Base-by-base conservation (phyloP, 352 stramenopile genomes). In the Phytophthora pini region DNA sequence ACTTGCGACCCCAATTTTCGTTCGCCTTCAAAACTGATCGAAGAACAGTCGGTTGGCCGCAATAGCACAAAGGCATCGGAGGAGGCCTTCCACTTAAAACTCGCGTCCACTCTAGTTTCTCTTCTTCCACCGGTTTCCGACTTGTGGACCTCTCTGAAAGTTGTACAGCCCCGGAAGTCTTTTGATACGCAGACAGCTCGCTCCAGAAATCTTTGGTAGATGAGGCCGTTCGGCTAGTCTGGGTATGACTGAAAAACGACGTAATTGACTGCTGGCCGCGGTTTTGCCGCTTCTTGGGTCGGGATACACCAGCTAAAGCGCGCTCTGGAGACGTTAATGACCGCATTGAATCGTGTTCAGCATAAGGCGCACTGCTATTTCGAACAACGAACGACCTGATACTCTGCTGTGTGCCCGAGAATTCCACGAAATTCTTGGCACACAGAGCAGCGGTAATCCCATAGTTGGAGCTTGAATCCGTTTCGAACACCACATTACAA, bases 1-100 rank as follows among this genome's bases (percentile, higher is more conserved):
- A 95, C 50, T 94, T 94, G 48, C 85, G 85, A 3, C 87, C 85
- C 70, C 76, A 91, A 52, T 95, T 95, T 6, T 92, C 84, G 63
- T 89, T 91, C 36, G 59, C 68, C 65, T 95, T 95, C 47, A 93
- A 22, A 11, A 95, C 87, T 13, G 80, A 83, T 52, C 87, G 85
- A 55, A 90, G 62, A n/a, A 95, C 76, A 11, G 76, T 91, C 7
- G 87, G 79, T 39, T 89, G 73, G 6, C 79, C 68, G 48, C 85
- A 92, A 49, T 88, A 52, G 43, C 87, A 95, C 8, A 88, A 58
- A 8, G 87, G 87, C 4, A 84, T 90, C 50, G 76, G 70, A 2
- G 77, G 80, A 15, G 84, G 72, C 17, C 72, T 70, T 2, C 87
- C 87, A 61, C 71, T 92, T 13, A 95, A 71, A 3, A 95, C 73